phyloP scores from a whole-genome alignment of 306 rosid genomes.

The Prunus davidiana region DNA sequence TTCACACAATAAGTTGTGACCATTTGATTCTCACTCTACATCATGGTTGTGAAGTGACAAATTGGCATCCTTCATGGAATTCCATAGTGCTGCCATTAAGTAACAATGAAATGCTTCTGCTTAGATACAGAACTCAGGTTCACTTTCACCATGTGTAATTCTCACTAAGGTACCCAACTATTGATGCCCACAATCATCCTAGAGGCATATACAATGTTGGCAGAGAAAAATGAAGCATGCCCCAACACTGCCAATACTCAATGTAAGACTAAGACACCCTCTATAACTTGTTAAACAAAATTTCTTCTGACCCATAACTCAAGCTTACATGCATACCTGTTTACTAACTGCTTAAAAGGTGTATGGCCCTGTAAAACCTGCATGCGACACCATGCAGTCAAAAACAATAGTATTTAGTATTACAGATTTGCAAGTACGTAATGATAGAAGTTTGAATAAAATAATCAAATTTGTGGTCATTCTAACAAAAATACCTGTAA shows the following conservation, averaged over 20 bases:
- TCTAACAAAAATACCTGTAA: conserved; percentile 51
- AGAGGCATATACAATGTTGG: background rate
- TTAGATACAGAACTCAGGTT: background rate
- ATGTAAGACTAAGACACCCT: background rate
- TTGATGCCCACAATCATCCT: too few species aligned
- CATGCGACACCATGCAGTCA: conserved; percentile 9
- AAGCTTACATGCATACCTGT: conserved; percentile 49
- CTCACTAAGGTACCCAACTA: background rate
- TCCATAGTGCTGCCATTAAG: background rate
- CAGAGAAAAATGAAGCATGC: background rate
- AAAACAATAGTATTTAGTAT: background rate
- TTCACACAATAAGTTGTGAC: too few species aligned
- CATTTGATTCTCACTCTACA: background rate
- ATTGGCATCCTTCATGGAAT: background rate
- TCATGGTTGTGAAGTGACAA: background rate
- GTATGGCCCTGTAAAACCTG: conserved; percentile 95
- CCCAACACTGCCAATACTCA: background rate
- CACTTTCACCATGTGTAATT: background rate
- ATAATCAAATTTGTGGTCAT: background rate
- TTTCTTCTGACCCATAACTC: background rate
- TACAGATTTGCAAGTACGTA: too few species aligned
- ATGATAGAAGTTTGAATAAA: too few species aligned
- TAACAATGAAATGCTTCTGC: background rate
- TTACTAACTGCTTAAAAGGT: conserved; percentile 70
- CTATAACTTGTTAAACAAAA: background rate